Evolutionary conservation across 495 filamentous ascomycete species (phyloP).

Genomic region (Penicillium malachiteum): DNA sequence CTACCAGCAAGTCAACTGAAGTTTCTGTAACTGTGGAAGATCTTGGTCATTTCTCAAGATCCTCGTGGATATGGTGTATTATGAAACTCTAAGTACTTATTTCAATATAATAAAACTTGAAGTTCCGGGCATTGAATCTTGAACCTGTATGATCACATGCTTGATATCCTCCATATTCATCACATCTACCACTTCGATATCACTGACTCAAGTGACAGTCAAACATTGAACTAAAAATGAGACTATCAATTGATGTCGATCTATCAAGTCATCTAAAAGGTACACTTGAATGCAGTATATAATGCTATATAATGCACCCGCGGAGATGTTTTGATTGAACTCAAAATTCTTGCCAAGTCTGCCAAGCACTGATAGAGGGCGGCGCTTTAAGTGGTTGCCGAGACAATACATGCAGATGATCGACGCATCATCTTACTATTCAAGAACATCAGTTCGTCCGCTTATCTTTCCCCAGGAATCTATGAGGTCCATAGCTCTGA

Average conservation of each 20-base stretch:
- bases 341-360: background rate
- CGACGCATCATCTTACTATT: background rate
- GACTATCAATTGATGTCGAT: too few species aligned
- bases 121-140: background rate
- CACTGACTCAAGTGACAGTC: background rate
- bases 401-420: background rate
- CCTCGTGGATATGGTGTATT: too few species aligned
- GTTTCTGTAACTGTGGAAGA: too few species aligned
- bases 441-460: slow-evolving; percentile 4
- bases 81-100: background rate
- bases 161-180: background rate
- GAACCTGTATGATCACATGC: background rate
- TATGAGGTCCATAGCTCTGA: background rate
- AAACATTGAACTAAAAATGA: too few species aligned
- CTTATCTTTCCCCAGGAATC: background rate
- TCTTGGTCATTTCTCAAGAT: background rate
- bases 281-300: too few species aligned
- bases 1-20: too few species aligned
- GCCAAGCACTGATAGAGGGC: slow-evolving; percentile 4
- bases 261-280: too few species aligned
- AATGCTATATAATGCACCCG: too few species aligned
- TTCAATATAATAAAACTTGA: too few species aligned
- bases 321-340: background rate
- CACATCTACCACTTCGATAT: background rate
- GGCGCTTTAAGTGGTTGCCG: background rate